phyloP scores from a whole-genome alignment of 73 alveolate species.

The Durusdinium trenchii region DNA sequence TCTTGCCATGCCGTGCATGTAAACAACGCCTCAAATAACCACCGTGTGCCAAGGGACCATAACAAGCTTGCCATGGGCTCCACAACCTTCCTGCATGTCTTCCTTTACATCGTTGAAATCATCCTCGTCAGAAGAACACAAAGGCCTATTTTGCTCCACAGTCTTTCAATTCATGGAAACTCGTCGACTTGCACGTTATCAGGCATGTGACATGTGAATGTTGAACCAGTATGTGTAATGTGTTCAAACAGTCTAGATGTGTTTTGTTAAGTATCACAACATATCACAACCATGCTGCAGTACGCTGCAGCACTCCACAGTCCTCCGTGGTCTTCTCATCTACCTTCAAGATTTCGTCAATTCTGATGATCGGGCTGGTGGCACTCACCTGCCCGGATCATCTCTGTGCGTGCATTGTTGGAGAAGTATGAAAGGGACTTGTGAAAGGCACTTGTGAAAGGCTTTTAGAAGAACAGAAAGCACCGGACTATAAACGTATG shows the following conservation, averaged over 20 bases:
- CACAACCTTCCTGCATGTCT: conserved; percentile 95
- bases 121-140: neutral
- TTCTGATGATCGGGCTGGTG: conserved; percentile 93
- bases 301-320: neutral
- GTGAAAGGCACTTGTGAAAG: neutral
- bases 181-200: too few relatives aligned
- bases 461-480: neutral
- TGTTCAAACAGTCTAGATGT: too few relatives aligned
- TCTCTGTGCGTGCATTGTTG: neutral
- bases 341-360: conserved; percentile 91
- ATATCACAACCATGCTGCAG: neutral
- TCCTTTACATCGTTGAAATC: conserved; percentile 88
- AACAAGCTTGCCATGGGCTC: conserved; percentile 87
- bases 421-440: neutral
- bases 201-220: too few relatives aligned
- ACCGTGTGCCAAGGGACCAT: conserved; percentile 59
- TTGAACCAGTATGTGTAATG: too few relatives aligned
- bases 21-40: too few relatives aligned
- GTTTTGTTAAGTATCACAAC: neutral
- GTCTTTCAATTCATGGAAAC: neutral
- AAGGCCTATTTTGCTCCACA: neutral
- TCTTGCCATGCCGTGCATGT: neutral
- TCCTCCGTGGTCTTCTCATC: conserved; percentile 93
- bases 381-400: conserved; percentile 58
- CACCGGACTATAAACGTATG: neutral